phyloP scores from a whole-genome alignment of 1,284 basidiomycete genomes.

The Retiboletus flavoniger region DNA sequence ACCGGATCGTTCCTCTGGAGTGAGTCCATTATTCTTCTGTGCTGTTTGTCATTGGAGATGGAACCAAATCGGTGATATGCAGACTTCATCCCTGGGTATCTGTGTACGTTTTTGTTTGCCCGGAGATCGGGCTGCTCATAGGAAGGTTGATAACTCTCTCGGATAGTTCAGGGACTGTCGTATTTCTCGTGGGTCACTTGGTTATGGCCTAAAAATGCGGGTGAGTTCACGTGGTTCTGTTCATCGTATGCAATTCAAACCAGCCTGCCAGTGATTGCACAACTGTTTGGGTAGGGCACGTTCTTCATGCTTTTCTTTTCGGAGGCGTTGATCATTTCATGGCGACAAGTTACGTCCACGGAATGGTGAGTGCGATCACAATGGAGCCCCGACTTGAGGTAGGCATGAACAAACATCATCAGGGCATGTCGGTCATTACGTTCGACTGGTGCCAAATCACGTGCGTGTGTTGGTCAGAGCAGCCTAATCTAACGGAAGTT shows the following conservation, averaged over 20 bases:
- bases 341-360: constrained; percentile 35
- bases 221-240: constrained; percentile 3
- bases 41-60: not conserved
- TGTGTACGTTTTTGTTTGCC: constrained; percentile 21
- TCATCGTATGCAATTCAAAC: not conserved
- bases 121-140: not conserved
- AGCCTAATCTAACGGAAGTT: not conserved
- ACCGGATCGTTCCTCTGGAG: constrained; percentile 45
- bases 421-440: constrained; percentile 48
- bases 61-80: constrained; percentile 5
- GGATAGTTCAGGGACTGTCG: constrained; percentile 38
- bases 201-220: constrained; percentile 45
- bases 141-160: not conserved
- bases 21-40: constrained; percentile 28
- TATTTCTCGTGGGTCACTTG: constrained; percentile 57
- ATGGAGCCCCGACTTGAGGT: not conserved
- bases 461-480: constrained; percentile 11
- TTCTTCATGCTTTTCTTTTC: not conserved
- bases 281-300: constrained; percentile 41
- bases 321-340: not conserved
- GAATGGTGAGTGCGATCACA: constrained; percentile 31
- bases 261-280: constrained; percentile 18
- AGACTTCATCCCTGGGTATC: constrained; percentile 49
- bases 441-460: constrained; percentile 55
- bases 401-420: not conserved